Base-by-base conservation (phyloP, 106 monocot genomes). In the Chionographis japonica region DNA sequence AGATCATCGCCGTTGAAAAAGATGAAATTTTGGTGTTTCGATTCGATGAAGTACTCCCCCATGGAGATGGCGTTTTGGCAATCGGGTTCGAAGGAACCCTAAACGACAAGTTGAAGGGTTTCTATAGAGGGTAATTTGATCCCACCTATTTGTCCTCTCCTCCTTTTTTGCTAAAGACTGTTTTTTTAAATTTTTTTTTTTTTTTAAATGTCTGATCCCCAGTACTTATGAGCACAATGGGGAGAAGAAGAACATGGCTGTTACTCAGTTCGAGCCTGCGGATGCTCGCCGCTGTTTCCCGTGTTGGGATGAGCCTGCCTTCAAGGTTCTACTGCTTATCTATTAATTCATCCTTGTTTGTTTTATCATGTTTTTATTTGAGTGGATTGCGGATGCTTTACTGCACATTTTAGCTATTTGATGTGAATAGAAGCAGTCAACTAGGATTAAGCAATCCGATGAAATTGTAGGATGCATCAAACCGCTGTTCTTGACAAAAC, bases 221-320 rank as follows among this genome's bases (percentile, higher is more conserved):
- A 95, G 95, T 78, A 65, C 60, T 15, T 95, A 92, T 42, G 86
- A 89, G 71, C 78, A 84, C 40, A 74, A 86, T 54, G 95, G 95
- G 14, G 84, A 86, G 73, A 82, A 78, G 56, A 84, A 75, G 52
- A 89, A 92, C 66, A 95, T 95, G 95, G 91, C 91, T 0, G 95
- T 95, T 35, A 92, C 95, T 2, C 95, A 95, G 55, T 95, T 92
- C 41, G 86, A 95, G 78, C 74, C 95, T 1, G 91, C 84, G 4
- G 91, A 95, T 92, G 91, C 91, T 4, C 76, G 95, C 39, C 86
- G 91, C 7, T 95, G 95, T 71, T 95, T 95, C 62, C 95, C 95
- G 11, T 95, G 92, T 51, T 95, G 95, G 95, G 95, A 95, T 82
- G 95, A 95, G 51, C 95, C 95, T 58, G 86, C 84, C 11, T 86